phyloP scores from a whole-genome alignment of 352 stramenopile genomes.

The Globisporangium radiosum region DNA sequence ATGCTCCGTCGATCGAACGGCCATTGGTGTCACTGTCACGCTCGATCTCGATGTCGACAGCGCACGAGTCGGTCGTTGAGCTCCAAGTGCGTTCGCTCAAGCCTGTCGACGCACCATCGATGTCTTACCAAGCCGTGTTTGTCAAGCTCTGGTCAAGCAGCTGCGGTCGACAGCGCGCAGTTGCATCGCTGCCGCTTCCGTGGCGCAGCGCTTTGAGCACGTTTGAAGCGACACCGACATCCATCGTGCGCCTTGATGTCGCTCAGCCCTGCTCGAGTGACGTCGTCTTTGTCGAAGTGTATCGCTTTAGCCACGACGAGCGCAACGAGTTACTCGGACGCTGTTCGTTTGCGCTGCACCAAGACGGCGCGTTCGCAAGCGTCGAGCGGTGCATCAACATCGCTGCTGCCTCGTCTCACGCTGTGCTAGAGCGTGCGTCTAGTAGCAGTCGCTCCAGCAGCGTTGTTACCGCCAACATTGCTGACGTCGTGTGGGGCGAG shows the following conservation, averaged over 20 bases:
- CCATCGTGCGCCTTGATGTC: not conserved
- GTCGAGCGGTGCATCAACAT: not conserved
- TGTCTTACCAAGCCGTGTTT: not conserved
- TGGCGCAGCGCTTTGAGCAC: not conserved
- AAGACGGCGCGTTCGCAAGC: not conserved
- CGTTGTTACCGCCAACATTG: not conserved
- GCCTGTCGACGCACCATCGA: not conserved
- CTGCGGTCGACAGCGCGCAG: not conserved
- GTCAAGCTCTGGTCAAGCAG: slow-evolving; percentile 12
- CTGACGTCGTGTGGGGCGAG: not conserved
- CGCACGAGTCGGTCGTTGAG: not conserved
- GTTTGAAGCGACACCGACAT: not conserved
- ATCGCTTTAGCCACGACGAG: slow-evolving; percentile 8
- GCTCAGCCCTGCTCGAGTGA: not conserved
- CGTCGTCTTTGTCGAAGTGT: slow-evolving; percentile 11
- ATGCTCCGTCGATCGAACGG: not conserved
- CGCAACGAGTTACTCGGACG: slow-evolving; percentile 6
- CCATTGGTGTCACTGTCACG: not conserved
- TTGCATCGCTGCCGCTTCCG: not conserved
- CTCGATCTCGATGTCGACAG: not conserved
- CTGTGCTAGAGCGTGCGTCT: too few relatives aligned
- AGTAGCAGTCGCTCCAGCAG: not conserved
- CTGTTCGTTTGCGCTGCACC: slow-evolving; percentile 3
- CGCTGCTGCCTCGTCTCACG: not conserved
- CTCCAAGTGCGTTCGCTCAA: not conserved